Percentiles rank a stretch among this genome's conserved stretches.
Evolutionary conservation across 768 basidiomycete genomes (phyloP).

Genomic region (Agaricus subrufescens): DNA sequence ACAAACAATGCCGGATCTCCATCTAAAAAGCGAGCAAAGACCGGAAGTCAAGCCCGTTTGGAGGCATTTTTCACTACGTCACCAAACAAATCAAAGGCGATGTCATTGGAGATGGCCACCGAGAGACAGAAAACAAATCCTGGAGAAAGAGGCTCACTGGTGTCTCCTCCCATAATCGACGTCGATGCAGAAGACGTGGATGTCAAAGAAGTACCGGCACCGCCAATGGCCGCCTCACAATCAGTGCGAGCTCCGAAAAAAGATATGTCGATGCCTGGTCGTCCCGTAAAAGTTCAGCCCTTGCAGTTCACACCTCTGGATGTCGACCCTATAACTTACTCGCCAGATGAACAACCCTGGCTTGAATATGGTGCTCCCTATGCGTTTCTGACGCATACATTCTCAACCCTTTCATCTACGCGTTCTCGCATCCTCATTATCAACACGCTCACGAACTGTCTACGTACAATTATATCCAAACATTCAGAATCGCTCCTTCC

Average conservation of each 20-base stretch:
- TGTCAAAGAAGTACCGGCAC: neutral
- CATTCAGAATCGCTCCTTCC: conserved; percentile 69
- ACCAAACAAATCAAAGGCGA: neutral
- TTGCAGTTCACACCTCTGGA: conserved; percentile 30
- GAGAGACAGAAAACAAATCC: neutral
- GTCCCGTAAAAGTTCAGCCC: neutral
- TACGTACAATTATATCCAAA: conserved; percentile 61
- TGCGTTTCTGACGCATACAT: conserved; percentile 63
- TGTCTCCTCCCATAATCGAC: conserved; percentile 1
- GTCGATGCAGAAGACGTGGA: neutral
- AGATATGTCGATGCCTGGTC: neutral
- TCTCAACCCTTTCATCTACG: conserved; percentile 57
- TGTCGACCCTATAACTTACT: conserved; percentile 46
- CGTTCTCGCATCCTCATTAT: conserved; percentile 69
- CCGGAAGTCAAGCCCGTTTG: conserved; percentile 3
- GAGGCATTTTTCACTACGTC: conserved; percentile 5
- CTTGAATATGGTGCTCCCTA: conserved; percentile 48
- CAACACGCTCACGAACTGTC: conserved; percentile 66
- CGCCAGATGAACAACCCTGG: conserved; percentile 41
- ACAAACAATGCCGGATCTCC: neutral
- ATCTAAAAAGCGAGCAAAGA: conserved; percentile 2
- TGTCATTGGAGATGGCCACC: neutral
- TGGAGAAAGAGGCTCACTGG: neutral
- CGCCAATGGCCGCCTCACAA: neutral
- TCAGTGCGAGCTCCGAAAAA: neutral